Percentiles rank a stretch among this genome's conserved stretches.
Evolutionary conservation across 2,329 filamentous ascomycete species (phyloP).

Genomic region (Arthrobotrys entomopaga): DNA sequence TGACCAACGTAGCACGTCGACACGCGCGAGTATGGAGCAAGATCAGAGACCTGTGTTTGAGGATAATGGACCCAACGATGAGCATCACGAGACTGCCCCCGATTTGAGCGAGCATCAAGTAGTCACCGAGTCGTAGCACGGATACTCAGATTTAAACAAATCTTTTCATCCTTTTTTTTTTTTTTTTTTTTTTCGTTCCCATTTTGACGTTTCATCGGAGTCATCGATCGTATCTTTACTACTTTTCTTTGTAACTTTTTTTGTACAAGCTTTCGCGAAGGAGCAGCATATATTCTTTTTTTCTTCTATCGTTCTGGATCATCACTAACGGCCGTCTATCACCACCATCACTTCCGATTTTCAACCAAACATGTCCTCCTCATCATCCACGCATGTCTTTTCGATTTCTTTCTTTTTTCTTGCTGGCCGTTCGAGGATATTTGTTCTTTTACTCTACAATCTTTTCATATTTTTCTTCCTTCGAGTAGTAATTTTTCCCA

Average conservation of each 20-base stretch:
- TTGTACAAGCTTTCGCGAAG: conserved; percentile 4
- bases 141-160: conserved; percentile 7
- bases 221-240: conserved; percentile 15
- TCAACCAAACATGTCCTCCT: neutral
- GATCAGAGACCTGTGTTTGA: conserved; percentile 36
- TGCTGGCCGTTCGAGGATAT: conserved; percentile 4
- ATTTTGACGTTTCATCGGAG: neutral
- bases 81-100: conserved; percentile 40
- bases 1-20: conserved; percentile 40
- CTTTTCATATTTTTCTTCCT: neutral
- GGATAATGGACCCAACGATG: conserved; percentile 48
- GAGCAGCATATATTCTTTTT: conserved; percentile 3
- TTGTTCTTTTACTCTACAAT: neutral
- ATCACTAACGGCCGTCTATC: neutral
- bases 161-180: neutral
- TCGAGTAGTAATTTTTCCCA: neutral
- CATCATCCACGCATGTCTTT: neutral
- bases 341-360: neutral
- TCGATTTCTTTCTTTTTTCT: conserved; percentile 6
- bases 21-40: conserved; percentile 33
- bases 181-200: neutral
- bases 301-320: neutral
- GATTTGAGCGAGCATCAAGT: conserved; percentile 42
- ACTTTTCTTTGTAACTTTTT: conserved; percentile 23
- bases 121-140: conserved; percentile 25